Conservation (phyloP, 2,329 filamentous ascomycete genomes). For the Trichoderma guizhouense region DNA sequence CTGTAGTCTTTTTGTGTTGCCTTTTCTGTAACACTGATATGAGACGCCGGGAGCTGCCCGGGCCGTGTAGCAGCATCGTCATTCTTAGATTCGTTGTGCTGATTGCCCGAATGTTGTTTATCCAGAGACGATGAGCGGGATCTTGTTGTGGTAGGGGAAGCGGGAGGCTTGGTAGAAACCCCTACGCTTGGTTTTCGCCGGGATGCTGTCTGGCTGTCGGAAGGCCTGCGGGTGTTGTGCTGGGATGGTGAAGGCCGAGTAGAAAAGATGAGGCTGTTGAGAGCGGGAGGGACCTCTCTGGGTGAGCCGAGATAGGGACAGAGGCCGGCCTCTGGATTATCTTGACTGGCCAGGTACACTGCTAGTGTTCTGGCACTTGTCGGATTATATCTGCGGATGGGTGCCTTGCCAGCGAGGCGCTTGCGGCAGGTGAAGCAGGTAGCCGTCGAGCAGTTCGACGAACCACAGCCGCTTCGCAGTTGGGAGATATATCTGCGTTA, state of each 20-base stretch:
- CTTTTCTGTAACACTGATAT: slow-evolving; percentile 44
- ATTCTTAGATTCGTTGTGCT: neutral
- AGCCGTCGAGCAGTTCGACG: slow-evolving; percentile 63
- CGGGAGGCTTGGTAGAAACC: neutral
- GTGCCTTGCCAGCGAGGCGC: slow-evolving; percentile 61
- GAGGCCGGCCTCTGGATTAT: slow-evolving; percentile 68
- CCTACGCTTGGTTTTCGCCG: slow-evolving; percentile 8
- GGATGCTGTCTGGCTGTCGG: neutral
- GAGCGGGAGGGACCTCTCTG: slow-evolving; percentile 42
- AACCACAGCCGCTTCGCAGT: slow-evolving; percentile 76
- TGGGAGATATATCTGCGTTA: slow-evolving; percentile 68
- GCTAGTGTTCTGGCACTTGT: slow-evolving; percentile 80
- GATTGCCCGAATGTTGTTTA: neutral
- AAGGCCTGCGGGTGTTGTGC: neutral
- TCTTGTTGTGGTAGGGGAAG: neutral
- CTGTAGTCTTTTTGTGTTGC: slow-evolving; percentile 53
- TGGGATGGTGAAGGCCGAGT: slow-evolving; percentile 24
- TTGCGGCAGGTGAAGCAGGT: slow-evolving; percentile 79
- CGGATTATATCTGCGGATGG: slow-evolving; percentile 73
- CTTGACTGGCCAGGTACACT: slow-evolving; percentile 74
- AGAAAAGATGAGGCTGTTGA: slow-evolving; percentile 47
- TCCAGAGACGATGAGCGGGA: slow-evolving; percentile 1
- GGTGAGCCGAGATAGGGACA: slow-evolving; percentile 53
- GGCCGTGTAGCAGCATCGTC: neutral
- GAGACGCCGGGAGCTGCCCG: neutral